Conservation (phyloP, 2,329 filamentous ascomycete species). For the Colletotrichum euphorbiae region DNA sequence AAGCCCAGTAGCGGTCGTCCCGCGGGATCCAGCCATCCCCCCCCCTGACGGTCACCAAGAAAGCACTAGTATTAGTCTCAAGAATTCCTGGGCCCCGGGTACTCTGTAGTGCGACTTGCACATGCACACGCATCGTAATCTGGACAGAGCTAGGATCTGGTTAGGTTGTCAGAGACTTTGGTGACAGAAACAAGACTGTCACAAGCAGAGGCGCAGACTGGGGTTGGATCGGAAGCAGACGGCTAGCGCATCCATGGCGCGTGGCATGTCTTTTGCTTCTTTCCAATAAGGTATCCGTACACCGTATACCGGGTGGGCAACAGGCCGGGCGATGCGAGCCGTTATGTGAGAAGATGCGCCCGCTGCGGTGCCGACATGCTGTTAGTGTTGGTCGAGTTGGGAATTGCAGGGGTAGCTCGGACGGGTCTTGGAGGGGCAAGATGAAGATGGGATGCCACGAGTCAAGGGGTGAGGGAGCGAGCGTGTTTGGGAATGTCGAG, state of each 20-base stretch:
- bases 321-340: constrained; percentile 15
- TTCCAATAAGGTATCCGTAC: constrained; percentile 8
- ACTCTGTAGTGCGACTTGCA: constrained; percentile 3
- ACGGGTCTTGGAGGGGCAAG: background rate
- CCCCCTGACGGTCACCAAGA: background rate
- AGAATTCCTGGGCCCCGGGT: background rate
- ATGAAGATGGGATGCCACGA: background rate
- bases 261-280: constrained; percentile 8
- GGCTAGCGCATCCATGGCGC: background rate
- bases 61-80: too few species aligned
- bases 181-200: constrained; percentile 36
- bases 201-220: constrained; percentile 16
- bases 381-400: constrained; percentile 5
- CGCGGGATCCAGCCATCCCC: constrained; percentile 17
- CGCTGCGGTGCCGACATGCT: constrained; percentile 24
- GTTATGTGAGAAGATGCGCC: constrained; percentile 15
- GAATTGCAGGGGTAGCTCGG: constrained; percentile 22
- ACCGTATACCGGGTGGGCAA: constrained; percentile 19
- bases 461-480: background rate
- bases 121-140: constrained; percentile 17
- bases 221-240: background rate
- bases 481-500: background rate
- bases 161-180: constrained; percentile 18
- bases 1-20: constrained; percentile 11
- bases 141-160: constrained; percentile 16